Percentiles rank a stretch among this genome's conserved stretches.
These are phyloP conservation scores for Cryphonectria nitschkei DNA, from an alignment of 2,329 filamentous ascomycete species.

Conservation along the genomic window DNA sequence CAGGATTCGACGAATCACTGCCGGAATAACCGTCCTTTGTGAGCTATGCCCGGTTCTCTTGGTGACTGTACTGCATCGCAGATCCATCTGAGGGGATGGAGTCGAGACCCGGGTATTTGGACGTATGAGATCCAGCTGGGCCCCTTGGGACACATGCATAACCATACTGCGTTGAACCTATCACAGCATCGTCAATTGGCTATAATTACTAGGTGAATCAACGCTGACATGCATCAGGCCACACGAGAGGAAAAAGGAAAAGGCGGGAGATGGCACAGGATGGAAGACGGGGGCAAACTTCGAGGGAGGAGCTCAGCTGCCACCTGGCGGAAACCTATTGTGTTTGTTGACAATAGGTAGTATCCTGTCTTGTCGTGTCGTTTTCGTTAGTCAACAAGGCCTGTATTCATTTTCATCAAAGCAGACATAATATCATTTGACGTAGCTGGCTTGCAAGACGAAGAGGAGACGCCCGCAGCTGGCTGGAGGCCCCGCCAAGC, in stretches of 20 bases:
- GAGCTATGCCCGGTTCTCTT: constrained; percentile 42
- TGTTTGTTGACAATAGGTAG: background rate
- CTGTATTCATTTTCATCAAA: background rate
- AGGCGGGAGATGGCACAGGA: background rate
- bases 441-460: background rate
- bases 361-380: background rate
- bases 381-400: background rate
- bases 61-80: constrained; percentile 50
- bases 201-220: constrained; percentile 3
- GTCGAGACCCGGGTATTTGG: background rate
- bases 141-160: background rate
- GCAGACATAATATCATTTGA: background rate
- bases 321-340: background rate
- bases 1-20: too few relatives aligned
- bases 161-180: background rate
- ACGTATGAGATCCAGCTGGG: background rate
- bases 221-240: background rate
- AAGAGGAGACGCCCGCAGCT: constrained; percentile 19
- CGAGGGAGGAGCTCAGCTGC: background rate
- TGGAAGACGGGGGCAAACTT: background rate
- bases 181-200: background rate
- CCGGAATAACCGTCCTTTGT: constrained; percentile 27
- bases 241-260: background rate
- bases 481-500: background rate
- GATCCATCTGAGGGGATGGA: constrained; percentile 42